Evolutionary conservation across 2,329 filamentous ascomycete species (phyloP).

Genomic region (Verticillium nubilum): DNA sequence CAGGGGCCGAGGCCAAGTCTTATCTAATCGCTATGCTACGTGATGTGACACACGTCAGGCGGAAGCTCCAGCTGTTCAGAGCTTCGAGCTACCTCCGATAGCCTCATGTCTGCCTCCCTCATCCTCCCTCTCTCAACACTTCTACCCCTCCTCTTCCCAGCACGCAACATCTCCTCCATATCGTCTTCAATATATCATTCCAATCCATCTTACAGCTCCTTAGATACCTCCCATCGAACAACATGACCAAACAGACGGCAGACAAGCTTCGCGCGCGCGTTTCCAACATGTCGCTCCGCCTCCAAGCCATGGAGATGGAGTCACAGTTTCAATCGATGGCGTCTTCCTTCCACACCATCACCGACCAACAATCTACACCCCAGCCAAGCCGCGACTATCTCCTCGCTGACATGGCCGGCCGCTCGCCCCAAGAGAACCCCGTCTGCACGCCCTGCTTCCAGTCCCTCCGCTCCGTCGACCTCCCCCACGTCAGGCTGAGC

Average conservation of each 20-base stretch:
- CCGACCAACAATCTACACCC: constrained; percentile 38
- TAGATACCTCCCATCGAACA: not conserved
- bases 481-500: constrained; percentile 29
- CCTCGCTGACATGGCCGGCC: not conserved
- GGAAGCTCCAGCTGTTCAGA: not conserved
- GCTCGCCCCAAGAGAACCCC: constrained; percentile 23
- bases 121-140: not conserved
- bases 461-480: constrained; percentile 8
- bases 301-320: constrained; percentile 25
- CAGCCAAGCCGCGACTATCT: constrained; percentile 29
- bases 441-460: constrained; percentile 14
- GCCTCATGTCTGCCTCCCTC: not conserved
- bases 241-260: constrained; percentile 41
- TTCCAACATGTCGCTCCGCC: constrained; percentile 40
- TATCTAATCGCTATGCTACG: not conserved
- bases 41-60: not conserved
- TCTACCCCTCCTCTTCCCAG: not conserved
- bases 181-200: not conserved
- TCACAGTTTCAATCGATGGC: constrained; percentile 11
- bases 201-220: not conserved
- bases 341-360: constrained; percentile 15
- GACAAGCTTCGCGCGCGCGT: constrained; percentile 36
- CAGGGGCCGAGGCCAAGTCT: not conserved
- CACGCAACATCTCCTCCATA: not conserved
- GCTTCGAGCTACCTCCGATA: not conserved